Evolutionary conservation across 352 stramenopile species (phyloP), one percentile per base, ranked within the genome.

Genomic region (Globisporangium middletonii): DNA sequence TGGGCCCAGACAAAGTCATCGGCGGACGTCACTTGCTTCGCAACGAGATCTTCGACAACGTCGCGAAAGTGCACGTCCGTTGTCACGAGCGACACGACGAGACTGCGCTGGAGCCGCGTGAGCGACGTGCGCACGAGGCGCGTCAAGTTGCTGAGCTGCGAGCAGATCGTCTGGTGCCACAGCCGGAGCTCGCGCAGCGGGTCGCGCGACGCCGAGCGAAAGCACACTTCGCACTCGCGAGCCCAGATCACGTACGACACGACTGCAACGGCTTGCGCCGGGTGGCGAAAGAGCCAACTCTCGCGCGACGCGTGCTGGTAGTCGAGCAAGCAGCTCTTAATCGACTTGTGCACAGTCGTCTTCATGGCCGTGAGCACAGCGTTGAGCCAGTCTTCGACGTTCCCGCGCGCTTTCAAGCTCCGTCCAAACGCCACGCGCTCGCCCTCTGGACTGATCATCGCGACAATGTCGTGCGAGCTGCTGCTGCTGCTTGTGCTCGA

Each of bases 201-300:
- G 23, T 88, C 72, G 23, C 77, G 75, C 8, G 77, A 74, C 23
- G 63, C 61, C 2, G 75, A 80, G 5, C 63, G 67, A 26, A 89
- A 85, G 45, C 77, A 89, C 16, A 75, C 63, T 38, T 89, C 83
- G 33, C 80, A 91, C 44, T 91, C 81, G 51, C 73, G 68, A 0
- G 77, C 73, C 83, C 81, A 93, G 6, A 89, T 75, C 30, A 97
- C 97, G 61, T 96, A 93, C 5, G 89, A 91, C 4, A 96, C 88
- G 28, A 94, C 89, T 0, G 89, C 87, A 12, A 98, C 83, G 1
- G 94, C 83, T 67, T 98, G 93, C 0, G 92, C 88, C 0, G 93
- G 89, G 54, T 97, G 89, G 7, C 83, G 75, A 54, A 94, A 87
- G 12, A 97, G 33, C 90, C 90, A 97, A 16, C 72, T 68, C 30